Percentiles rank a stretch among this genome's conserved stretches.
phyloP scores from a whole-genome alignment of 371 early-diverging fungal species.

The Syncephalastrum racemosum region DNA sequence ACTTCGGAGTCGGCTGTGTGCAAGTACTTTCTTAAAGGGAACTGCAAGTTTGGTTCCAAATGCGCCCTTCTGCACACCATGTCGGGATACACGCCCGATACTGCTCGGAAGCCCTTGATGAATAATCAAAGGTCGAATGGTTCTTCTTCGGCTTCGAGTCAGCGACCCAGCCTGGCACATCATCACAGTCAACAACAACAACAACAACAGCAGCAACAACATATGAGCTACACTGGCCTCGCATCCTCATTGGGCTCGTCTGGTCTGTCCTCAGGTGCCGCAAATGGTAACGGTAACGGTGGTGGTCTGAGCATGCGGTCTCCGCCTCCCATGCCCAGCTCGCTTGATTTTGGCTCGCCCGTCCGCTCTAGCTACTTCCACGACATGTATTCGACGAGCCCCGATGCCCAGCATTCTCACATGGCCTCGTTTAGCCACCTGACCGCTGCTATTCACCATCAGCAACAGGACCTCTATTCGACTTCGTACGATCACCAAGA shows the following conservation, averaged over 20 bases:
- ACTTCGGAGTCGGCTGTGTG: constrained; percentile 63
- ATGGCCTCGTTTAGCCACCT: constrained; percentile 9
- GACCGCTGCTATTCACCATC: constrained; percentile 10
- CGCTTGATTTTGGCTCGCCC: constrained; percentile 18
- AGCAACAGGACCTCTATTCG: constrained; percentile 5
- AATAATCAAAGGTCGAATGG: constrained; percentile 5
- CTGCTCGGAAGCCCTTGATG: constrained; percentile 18
- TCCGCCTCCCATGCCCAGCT: constrained; percentile 15
- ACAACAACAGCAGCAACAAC: constrained; percentile 15
- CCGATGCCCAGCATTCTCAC: constrained; percentile 8
- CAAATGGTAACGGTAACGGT: too few species aligned
- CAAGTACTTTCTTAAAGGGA: constrained; percentile 79
- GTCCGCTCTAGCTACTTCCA: too few species aligned
- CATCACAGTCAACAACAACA: constrained; percentile 3
- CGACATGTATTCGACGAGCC: constrained; percentile 17
- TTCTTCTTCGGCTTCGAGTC: too few species aligned
- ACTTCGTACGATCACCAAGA: neutral
- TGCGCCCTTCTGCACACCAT: constrained; percentile 70
- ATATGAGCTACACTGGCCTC: constrained; percentile 6
- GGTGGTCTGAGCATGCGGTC: constrained; percentile 1
- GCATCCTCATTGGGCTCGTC: too few species aligned
- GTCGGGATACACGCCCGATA: constrained; percentile 26
- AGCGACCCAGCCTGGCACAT: too few species aligned
- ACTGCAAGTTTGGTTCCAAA: constrained; percentile 79
- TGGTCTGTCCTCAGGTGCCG: too few species aligned